A percentile compares a stretch with the other conserved stretches of the same genome.
Conservation (phyloP, 345 rosid genomes). For the Eucalyptus sp. region DNA sequence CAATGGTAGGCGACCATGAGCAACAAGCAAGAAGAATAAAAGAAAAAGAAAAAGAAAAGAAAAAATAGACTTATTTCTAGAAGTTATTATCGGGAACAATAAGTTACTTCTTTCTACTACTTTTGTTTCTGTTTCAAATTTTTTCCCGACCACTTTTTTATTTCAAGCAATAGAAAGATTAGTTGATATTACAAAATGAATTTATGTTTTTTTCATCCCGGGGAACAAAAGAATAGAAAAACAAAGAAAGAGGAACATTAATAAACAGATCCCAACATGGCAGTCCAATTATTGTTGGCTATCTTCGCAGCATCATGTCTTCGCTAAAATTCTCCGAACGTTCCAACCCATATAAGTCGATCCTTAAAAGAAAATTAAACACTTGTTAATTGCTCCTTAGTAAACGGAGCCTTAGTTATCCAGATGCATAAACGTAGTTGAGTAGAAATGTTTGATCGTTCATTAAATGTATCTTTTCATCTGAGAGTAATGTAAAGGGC, state of each 20-base stretch:
- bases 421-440: background rate
- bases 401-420: background rate
- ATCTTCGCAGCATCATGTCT: background rate
- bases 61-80: too few relatives aligned
- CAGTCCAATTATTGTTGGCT: background rate
- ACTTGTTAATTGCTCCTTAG: background rate
- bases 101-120: rapidly evolving
- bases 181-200: too few relatives aligned
- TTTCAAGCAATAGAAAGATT: rapidly evolving
- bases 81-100: too few relatives aligned
- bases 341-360: rapidly evolving
- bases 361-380: background rate
- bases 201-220: too few relatives aligned
- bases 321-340: background rate
- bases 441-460: background rate
- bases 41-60: too few relatives aligned
- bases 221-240: too few relatives aligned
- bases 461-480: background rate
- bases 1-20: rapidly evolving
- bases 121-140: too few relatives aligned
- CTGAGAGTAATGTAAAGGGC: background rate
- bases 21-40: too few relatives aligned
- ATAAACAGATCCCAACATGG: background rate
- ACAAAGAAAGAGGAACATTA: too few relatives aligned
- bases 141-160: rapidly evolving